phyloP scores from a whole-genome alignment of 2,329 filamentous ascomycete species.

The Aspergillus tubingensis region DNA sequence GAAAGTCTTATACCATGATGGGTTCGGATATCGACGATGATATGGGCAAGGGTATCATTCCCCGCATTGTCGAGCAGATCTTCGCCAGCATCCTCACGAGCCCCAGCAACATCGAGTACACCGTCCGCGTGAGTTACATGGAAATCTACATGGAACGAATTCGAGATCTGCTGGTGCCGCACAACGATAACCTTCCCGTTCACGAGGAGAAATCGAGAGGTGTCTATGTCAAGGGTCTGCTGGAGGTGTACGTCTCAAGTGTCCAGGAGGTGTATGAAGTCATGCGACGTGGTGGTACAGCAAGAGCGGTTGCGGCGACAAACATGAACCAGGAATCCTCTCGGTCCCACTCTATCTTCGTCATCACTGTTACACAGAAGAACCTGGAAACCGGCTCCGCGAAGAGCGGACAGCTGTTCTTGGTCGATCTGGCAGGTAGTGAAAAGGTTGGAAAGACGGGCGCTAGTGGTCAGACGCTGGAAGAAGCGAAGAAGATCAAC shows the following conservation, averaged over 20 bases:
- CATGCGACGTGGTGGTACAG: slow-evolving; percentile 86
- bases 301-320: slow-evolving; percentile 89
- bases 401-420: slow-evolving; percentile 93
- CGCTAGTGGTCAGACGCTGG: slow-evolving; percentile 92
- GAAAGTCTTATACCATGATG: slow-evolving; percentile 99
- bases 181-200: slow-evolving; percentile 95
- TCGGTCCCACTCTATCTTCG: slow-evolving; percentile 96
- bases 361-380: slow-evolving; percentile 95
- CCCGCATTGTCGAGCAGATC: slow-evolving; percentile 95
- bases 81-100: slow-evolving; percentile 93
- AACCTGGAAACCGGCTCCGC: slow-evolving; percentile 94
- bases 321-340: slow-evolving; percentile 99
- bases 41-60: slow-evolving; percentile 87
- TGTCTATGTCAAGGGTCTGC: slow-evolving; percentile 91
- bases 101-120: slow-evolving; percentile 93
- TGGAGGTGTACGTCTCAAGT: slow-evolving; percentile 94
- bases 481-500: slow-evolving; percentile 99
- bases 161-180: slow-evolving; percentile 84
- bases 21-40: slow-evolving; percentile 91
- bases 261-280: slow-evolving; percentile 96
- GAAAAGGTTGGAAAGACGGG: slow-evolving; percentile 99
- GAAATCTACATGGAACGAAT: slow-evolving; percentile 99
- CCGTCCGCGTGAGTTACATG: slow-evolving; percentile 98
- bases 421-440: slow-evolving; percentile 96
- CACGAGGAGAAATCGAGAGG: slow-evolving; percentile 96